Evolutionary conservation across 164 flowering plant species (phyloP).

Genomic region (Vitis rupestris): DNA sequence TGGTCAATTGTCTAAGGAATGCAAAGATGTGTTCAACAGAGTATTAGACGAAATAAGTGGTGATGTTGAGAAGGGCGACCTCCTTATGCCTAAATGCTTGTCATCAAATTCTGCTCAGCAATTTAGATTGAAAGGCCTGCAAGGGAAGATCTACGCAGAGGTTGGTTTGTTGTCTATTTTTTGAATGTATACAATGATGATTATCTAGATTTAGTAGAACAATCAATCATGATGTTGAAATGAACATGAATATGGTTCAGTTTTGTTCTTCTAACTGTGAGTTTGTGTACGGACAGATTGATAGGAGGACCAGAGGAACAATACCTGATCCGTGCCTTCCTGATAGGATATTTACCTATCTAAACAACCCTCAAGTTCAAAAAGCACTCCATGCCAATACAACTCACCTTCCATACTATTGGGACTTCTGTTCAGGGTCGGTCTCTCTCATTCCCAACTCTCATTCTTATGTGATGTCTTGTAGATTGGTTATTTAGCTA

Average conservation of each 20-base stretch:
- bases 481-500: neutral
- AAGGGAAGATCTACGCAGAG: constrained; percentile 17
- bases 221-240: too few relatives aligned
- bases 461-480: too few relatives aligned
- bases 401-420: constrained; percentile 32
- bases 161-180: constrained; percentile 3
- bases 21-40: constrained; percentile 31
- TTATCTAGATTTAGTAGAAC: too few relatives aligned
- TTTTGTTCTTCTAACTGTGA: neutral
- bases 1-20: constrained; percentile 21
- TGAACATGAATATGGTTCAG: too few relatives aligned
- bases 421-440: constrained; percentile 41
- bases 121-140: constrained; percentile 5
- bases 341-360: constrained; percentile 32
- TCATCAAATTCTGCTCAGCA: constrained; percentile 10
- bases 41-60: constrained; percentile 24
- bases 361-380: constrained; percentile 41
- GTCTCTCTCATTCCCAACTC: constrained; percentile 12
- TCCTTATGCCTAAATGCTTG: constrained; percentile 29
- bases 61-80: constrained; percentile 18
- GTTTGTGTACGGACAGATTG: neutral
- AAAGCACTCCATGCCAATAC: constrained; percentile 42
- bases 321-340: constrained; percentile 41
- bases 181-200: too few relatives aligned
- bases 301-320: neutral